Evolutionary conservation across 495 filamentous ascomycete species (phyloP).

Genomic region (Penicillium manginii): DNA sequence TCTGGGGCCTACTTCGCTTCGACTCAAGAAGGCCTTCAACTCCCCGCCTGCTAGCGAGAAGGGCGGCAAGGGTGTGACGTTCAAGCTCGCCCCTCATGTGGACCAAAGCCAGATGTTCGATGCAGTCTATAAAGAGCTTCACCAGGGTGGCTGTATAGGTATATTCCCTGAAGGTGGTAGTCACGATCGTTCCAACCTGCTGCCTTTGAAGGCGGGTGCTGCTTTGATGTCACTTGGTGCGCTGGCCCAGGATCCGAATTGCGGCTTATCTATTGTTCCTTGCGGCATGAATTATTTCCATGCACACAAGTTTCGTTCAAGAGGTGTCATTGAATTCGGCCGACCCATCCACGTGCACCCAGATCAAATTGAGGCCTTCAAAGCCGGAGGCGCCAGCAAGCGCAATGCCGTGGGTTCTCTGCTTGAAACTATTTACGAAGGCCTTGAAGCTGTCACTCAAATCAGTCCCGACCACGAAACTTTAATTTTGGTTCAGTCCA

Average conservation of each 20-base stretch:
- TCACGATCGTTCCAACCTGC: slow-evolving; percentile 89
- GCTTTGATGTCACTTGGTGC: slow-evolving; percentile 98
- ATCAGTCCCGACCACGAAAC: slow-evolving; percentile 94
- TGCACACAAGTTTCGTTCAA: slow-evolving; percentile 95
- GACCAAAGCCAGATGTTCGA: slow-evolving; percentile 92
- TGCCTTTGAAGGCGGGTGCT: slow-evolving; percentile 94
- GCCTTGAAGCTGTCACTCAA: slow-evolving; percentile 84
- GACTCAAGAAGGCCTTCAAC: slow-evolving; percentile 82
- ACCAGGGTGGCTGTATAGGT: slow-evolving; percentile 82
- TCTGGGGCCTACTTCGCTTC: slow-evolving; percentile 72
- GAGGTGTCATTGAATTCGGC: slow-evolving; percentile 95
- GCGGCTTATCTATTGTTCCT: slow-evolving; percentile 88
- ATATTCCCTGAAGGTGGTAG: slow-evolving; percentile 98
- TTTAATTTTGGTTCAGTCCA: slow-evolving; percentile 94
- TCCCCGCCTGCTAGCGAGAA: slow-evolving; percentile 57
- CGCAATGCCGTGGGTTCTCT: slow-evolving; percentile 80
- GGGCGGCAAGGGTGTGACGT: slow-evolving; percentile 74
- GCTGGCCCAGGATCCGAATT: slow-evolving; percentile 78
- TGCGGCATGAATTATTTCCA: slow-evolving; percentile 99
- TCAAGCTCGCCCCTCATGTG: slow-evolving; percentile 87
- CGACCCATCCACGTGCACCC: slow-evolving; percentile 77
- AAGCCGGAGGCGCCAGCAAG: slow-evolving; percentile 64
- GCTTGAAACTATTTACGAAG: slow-evolving; percentile 81
- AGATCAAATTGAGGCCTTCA: slow-evolving; percentile 83
- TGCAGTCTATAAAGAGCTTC: slow-evolving; percentile 81